Evolutionary conservation across 148 eudicot species (phyloP).

Genomic region (Rhododendron williamsianum): DNA sequence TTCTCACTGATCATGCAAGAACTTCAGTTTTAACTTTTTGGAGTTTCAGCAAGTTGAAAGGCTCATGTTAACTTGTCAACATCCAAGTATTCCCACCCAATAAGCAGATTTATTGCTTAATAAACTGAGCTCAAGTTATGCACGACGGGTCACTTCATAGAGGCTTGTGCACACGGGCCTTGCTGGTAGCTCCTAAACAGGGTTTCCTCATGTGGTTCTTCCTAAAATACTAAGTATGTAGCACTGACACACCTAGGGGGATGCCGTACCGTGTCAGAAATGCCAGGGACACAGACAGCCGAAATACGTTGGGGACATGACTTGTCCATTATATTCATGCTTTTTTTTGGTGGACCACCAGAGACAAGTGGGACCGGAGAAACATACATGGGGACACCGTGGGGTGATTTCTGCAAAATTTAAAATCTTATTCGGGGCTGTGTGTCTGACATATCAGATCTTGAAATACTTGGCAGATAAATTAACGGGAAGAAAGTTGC

Average conservation of each 20-base stretch:
- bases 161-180: neutral
- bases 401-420: neutral
- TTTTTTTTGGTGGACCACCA: neutral
- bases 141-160: neutral
- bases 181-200: neutral
- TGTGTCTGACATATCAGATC: neutral
- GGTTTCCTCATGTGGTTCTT: neutral
- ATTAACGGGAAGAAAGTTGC: neutral
- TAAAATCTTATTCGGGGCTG: neutral
- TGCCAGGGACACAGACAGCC: neutral
- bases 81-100: neutral
- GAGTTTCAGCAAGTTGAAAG: neutral
- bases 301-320: neutral
- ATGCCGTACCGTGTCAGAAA: neutral
- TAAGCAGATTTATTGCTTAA: neutral
- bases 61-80: neutral
- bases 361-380: neutral
- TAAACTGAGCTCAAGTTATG: neutral
- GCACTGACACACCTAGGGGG: neutral
- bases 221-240: neutral
- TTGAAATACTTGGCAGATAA: neutral
- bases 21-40: neutral
- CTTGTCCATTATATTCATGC: neutral
- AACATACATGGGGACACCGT: neutral
- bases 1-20: neutral